phyloP scores from a whole-genome alignment of 257 asterid genomes.

The Salvia miltiorrhiza region DNA sequence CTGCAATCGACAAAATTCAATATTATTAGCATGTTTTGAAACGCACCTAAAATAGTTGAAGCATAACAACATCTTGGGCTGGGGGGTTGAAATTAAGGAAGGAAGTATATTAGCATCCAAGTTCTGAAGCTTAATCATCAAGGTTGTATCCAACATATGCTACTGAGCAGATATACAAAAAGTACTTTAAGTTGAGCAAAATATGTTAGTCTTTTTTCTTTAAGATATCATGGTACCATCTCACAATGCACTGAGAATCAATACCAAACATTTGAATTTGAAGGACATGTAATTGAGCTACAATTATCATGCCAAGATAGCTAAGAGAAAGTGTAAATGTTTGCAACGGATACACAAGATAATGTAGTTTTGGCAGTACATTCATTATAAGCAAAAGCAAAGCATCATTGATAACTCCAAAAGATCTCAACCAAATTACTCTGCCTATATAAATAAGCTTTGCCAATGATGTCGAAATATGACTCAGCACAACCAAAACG shows the following conservation, averaged over 20 bases:
- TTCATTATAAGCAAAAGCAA: background rate
- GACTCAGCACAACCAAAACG: background rate
- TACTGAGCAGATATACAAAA: background rate
- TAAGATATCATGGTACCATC: background rate
- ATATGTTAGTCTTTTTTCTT: background rate
- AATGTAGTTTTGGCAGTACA: background rate
- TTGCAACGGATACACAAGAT: background rate
- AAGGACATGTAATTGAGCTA: background rate
- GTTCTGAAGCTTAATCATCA: background rate
- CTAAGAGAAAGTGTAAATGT: background rate
- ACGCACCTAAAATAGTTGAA: background rate
- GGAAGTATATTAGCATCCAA: background rate
- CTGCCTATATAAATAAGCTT: background rate
- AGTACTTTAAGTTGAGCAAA: background rate
- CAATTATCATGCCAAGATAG: background rate
- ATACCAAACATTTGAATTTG: slow-evolving; percentile 10
- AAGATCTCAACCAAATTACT: background rate
- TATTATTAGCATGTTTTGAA: background rate
- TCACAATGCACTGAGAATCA: background rate
- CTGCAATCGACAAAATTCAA: slow-evolving; percentile 36
- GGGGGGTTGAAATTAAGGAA: background rate
- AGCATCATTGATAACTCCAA: background rate
- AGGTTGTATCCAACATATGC: background rate
- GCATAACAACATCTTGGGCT: background rate
- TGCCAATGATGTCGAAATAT: background rate